Conservation (phyloP, 108 stramenopile species). For the Nitzschia palea region DNA sequence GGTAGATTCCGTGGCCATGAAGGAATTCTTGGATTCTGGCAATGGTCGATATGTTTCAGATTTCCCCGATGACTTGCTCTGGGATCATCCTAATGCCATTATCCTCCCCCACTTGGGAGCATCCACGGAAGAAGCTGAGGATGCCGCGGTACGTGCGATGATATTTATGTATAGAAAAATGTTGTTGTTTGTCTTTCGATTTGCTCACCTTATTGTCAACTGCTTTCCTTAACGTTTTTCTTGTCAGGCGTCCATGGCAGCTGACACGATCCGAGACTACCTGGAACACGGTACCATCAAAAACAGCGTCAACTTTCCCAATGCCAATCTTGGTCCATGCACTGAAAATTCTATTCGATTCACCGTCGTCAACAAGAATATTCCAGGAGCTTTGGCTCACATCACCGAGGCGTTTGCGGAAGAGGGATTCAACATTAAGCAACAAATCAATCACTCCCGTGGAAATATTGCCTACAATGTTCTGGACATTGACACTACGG, state of each 20-base stretch:
- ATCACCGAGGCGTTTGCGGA: conserved; percentile 82
- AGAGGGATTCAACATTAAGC: conserved; percentile 80
- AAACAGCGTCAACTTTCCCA: conserved; percentile 92
- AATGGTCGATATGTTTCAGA: conserved; percentile 81
- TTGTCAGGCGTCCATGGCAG: conserved; percentile 82
- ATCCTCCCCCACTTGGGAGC: conserved; percentile 95
- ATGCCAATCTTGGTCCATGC: conserved; percentile 59
- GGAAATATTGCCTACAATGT: conserved; percentile 92
- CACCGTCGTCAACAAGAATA: conserved; percentile 89
- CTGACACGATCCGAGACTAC: conserved; percentile 83
- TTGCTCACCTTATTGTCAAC: not conserved
- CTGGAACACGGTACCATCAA: conserved; percentile 84
- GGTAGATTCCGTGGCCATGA: conserved; percentile 90
- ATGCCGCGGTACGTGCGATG: conserved; percentile 60
- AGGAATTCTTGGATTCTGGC: conserved; percentile 79
- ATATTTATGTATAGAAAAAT: not conserved
- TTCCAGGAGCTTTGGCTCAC: conserved; percentile 83
- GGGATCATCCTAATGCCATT: conserved; percentile 86
- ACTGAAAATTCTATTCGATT: conserved; percentile 73
- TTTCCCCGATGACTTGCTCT: conserved; percentile 88
- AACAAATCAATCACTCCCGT: conserved; percentile 90
- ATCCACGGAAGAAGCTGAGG: conserved; percentile 95
- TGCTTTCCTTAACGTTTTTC: not conserved
- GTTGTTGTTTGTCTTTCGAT: not conserved
- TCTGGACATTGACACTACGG: conserved; percentile 77